Evolutionary conservation across 257 asterid genomes (phyloP), one percentile per base, ranked within the genome.

Genomic region (Lycium ferocissimum): DNA sequence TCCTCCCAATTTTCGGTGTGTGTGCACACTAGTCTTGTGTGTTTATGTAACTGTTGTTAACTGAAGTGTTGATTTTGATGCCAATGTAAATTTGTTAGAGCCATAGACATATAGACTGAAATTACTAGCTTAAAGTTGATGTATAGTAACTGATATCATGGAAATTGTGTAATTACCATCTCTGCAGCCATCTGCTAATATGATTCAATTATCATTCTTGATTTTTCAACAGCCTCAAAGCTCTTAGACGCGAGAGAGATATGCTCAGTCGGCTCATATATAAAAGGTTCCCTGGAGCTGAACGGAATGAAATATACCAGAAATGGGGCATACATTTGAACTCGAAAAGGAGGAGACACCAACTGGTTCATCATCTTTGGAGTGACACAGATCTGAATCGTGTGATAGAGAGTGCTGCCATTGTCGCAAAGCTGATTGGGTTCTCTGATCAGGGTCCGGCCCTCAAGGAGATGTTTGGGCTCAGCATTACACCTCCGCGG

Each of bases 401-500:
- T 65, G 89, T 88, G 20, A 73, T 84, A 7, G 89, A 89, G 53
- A 91, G 93, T 58, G 93, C 91, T 80, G 85, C 90, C 17, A 82
- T 88, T 37, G 85, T 91, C 17, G 93, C 93, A 12, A 91, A 87
- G 86, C 87, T 91, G 82, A 89, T 91, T 81, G 87, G 87, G 82
- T 91, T 91, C 84, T 88, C 87, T 18, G 89, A 88, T 76, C 84
- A 89, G 65, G 89, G 90, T 45, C 87, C 82, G 18, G 89, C 91
- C 56, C 88, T 83, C 15, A 91, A 89, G 89, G 93, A 91, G 90
- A 89, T 89, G 92, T 89, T 89, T 86, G 93, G 93, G 57, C 92
- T 91, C 67, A 91, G 91, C 86, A 89, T 91, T 90, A 82, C 91
- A 33, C 93, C 90, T 17, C 84, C 89, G 5, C 81, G 89, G 81